phyloP scores from a whole-genome alignment of 805 yeast genomes.

The Torulaspora gathmanii region DNA sequence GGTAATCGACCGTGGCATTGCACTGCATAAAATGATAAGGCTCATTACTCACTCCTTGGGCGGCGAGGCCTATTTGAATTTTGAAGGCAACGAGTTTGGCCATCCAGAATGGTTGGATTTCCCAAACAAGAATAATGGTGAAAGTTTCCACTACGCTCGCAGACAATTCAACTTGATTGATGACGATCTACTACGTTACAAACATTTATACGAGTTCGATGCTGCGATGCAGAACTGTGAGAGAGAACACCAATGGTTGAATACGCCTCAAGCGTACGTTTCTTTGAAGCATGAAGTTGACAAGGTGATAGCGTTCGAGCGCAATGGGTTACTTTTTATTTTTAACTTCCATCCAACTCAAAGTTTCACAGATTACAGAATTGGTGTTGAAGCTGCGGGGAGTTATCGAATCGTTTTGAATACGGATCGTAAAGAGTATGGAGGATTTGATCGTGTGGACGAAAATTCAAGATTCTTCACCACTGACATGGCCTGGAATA shows the following conservation, averaged over 20 bases:
- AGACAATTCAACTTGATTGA: constrained; percentile 86
- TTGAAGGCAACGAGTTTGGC: constrained; percentile 97
- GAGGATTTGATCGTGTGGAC: constrained; percentile 78
- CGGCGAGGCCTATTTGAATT: constrained; percentile 93
- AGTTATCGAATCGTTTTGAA: constrained; percentile 68
- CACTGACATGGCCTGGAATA: constrained; percentile 73
- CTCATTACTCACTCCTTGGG: constrained; percentile 85
- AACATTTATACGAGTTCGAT: constrained; percentile 76
- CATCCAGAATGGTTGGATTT: constrained; percentile 99
- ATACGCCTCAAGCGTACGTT: constrained; percentile 70
- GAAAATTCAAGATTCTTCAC: constrained; percentile 56
- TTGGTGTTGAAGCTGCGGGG: constrained; percentile 85
- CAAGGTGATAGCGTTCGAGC: constrained; percentile 83
- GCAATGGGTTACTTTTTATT: constrained; percentile 77
- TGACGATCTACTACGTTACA: constrained; percentile 76
- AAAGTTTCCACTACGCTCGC: constrained; percentile 89
- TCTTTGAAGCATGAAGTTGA: constrained; percentile 86
- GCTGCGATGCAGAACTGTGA: constrained; percentile 78
- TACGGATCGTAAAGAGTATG: constrained; percentile 64
- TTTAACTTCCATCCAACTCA: constrained; percentile 88
- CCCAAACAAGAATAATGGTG: constrained; percentile 84
- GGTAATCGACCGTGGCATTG: constrained; percentile 80
- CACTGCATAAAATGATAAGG: constrained; percentile 87
- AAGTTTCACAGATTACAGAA: constrained; percentile 78
- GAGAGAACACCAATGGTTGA: constrained; percentile 63